Evolutionary conservation across 805 yeast genomes (phyloP).

Genomic region (Candida piceae): DNA sequence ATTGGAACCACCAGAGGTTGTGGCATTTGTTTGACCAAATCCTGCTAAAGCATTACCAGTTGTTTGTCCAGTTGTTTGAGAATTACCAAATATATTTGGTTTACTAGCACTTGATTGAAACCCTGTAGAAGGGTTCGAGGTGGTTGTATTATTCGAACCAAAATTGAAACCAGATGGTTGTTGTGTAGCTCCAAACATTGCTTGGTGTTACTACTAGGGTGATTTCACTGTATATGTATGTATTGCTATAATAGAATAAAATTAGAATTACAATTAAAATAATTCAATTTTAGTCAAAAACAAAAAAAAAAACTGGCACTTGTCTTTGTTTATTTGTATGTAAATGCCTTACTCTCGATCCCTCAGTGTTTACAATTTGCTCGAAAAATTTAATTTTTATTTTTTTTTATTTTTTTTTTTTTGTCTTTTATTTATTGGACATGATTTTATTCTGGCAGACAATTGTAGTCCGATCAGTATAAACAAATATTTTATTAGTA

Average conservation of each 20-base stretch:
- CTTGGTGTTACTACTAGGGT: no score
- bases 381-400: background rate
- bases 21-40: slow-evolving; percentile 23
- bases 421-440: background rate
- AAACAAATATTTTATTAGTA: no score
- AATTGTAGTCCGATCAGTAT: no score
- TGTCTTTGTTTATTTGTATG: no score
- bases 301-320: no score
- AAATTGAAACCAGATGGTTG: slow-evolving; percentile 21
- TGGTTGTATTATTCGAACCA: slow-evolving; percentile 11
- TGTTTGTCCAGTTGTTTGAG: slow-evolving; percentile 19
- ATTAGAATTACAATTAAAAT: no score
- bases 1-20: slow-evolving; percentile 4
- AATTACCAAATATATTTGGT: slow-evolving; percentile 23
- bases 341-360: no score
- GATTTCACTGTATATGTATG: no score
- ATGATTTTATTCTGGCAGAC: background rate
- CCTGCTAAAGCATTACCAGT: slow-evolving; percentile 13
- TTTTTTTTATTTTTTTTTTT: no score
- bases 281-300: no score
- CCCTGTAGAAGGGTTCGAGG: slow-evolving; percentile 2
- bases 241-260: no score
- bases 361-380: background rate
- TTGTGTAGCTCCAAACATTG: slow-evolving; percentile 23
- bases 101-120: slow-evolving; percentile 7